Evolutionary conservation across 2,329 filamentous ascomycete species (phyloP).

Genomic region (Colletotrichum paranaense): DNA sequence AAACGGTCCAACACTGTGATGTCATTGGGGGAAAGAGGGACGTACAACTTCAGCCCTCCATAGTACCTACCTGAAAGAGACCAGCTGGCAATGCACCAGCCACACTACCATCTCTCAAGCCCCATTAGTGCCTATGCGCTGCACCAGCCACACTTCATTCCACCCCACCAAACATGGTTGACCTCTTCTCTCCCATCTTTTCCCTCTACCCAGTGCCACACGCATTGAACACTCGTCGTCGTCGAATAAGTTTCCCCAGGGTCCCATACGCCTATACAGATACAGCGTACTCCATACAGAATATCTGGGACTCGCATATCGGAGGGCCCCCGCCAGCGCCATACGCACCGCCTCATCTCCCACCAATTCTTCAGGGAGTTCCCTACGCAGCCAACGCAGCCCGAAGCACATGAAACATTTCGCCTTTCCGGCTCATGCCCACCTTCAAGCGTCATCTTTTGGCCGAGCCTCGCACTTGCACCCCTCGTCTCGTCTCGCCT

Average conservation of each 20-base stretch:
- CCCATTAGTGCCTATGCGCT: neutral
- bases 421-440: neutral
- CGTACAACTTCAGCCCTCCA: neutral
- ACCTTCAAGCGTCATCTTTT: constrained; percentile 16
- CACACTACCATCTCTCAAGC: neutral
- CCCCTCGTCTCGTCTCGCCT: neutral
- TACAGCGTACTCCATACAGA: neutral
- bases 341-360: constrained; percentile 9
- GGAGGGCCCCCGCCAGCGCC: neutral
- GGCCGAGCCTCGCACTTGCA: constrained; percentile 4
- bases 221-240: neutral
- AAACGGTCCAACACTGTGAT: constrained; percentile 14
- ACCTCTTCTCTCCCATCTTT: neutral
- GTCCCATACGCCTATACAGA: neutral
- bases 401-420: constrained; percentile 33
- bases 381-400: neutral
- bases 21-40: neutral
- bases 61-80: too few species aligned
- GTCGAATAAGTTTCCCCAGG: constrained; percentile 14
- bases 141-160: constrained; percentile 5
- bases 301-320: neutral
- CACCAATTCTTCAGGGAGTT: constrained; percentile 17
- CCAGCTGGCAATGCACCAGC: neutral
- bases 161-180: neutral
- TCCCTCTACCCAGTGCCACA: neutral